Percentiles rank a stretch among this genome's conserved stretches.
Conservation (phyloP, 2,329 filamentous ascomycete species). For the Shiraia sp. region DNA sequence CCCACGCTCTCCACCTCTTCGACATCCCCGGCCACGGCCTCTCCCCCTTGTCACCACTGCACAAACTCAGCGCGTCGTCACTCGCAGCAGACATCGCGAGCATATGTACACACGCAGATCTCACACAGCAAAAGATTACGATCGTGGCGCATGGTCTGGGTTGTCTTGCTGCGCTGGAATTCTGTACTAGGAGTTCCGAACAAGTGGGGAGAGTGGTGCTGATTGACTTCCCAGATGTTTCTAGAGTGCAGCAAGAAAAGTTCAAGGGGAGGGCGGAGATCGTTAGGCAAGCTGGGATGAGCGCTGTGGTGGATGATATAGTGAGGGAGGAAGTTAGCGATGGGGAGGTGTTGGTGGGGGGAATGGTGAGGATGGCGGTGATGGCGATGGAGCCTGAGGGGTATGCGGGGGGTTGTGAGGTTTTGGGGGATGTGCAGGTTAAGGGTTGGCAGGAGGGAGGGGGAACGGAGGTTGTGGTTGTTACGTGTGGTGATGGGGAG, state of each 20-base stretch:
- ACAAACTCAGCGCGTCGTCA: slow-evolving; percentile 49
- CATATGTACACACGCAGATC: slow-evolving; percentile 43
- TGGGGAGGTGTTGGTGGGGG: slow-evolving; percentile 47
- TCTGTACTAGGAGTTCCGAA: slow-evolving; percentile 47
- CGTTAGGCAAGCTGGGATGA: slow-evolving; percentile 48
- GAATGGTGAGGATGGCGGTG: slow-evolving; percentile 51
- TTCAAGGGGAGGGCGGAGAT: no score
- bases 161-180: slow-evolving; percentile 52
- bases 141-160: slow-evolving; percentile 59
- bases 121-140: slow-evolving; percentile 41
- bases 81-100: slow-evolving; percentile 50
- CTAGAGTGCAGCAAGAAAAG: no score
- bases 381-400: slow-evolving; percentile 56
- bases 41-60: slow-evolving; percentile 55
- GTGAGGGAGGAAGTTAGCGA: slow-evolving; percentile 43
- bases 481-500: slow-evolving; percentile 54
- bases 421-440: slow-evolving; percentile 50
- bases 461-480: slow-evolving; percentile 40
- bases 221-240: slow-evolving; percentile 53
- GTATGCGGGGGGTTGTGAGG: slow-evolving; percentile 59
- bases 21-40: slow-evolving; percentile 63
- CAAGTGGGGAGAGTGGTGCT: slow-evolving; percentile 53
- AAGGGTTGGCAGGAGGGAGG: slow-evolving; percentile 29
- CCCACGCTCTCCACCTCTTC: slow-evolving; percentile 49
- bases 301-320: slow-evolving; percentile 46